A percentile compares a stretch with the other conserved stretches of the same genome.
Conservation (phyloP, 2,329 filamentous ascomycete genomes). For the Epicoccum sorghinum region DNA sequence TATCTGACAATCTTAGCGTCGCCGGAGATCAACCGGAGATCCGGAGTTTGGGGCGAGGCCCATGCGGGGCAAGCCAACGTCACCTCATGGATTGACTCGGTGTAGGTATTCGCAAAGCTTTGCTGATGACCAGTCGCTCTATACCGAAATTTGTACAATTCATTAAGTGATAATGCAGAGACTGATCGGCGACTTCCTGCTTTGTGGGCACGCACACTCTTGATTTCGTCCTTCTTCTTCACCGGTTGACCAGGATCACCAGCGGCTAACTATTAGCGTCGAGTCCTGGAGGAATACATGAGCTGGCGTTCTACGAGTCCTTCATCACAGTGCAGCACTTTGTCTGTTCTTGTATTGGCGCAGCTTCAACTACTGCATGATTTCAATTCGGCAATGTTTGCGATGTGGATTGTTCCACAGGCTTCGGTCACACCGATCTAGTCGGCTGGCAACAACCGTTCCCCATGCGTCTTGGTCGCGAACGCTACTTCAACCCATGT, state of each 20-base stretch:
- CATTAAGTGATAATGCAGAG: neutral
- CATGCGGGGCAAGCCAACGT: too few species aligned
- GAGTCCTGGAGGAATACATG: constrained; percentile 2
- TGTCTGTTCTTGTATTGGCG: neutral
- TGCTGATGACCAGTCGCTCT: too few species aligned
- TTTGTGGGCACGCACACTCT: neutral
- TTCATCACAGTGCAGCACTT: neutral
- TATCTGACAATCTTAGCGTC: too few species aligned
- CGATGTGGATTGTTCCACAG: neutral
- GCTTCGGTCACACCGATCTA: neutral
- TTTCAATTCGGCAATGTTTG: neutral
- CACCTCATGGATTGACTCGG: too few species aligned
- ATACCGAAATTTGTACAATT: neutral
- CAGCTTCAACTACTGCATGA: neutral
- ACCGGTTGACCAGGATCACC: constrained; percentile 1
- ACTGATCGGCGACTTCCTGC: neutral
- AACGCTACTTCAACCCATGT: neutral
- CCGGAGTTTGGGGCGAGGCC: too few species aligned
- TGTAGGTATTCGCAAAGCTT: too few species aligned
- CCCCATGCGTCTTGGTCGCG: neutral
- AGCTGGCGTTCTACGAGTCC: neutral
- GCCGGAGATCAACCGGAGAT: too few species aligned
- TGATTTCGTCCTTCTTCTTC: neutral
- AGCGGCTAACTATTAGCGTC: neutral
- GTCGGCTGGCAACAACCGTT: neutral